phyloP scores from a whole-genome alignment of 768 basidiomycete genomes.

The Pulveroboletus ravenelii region DNA sequence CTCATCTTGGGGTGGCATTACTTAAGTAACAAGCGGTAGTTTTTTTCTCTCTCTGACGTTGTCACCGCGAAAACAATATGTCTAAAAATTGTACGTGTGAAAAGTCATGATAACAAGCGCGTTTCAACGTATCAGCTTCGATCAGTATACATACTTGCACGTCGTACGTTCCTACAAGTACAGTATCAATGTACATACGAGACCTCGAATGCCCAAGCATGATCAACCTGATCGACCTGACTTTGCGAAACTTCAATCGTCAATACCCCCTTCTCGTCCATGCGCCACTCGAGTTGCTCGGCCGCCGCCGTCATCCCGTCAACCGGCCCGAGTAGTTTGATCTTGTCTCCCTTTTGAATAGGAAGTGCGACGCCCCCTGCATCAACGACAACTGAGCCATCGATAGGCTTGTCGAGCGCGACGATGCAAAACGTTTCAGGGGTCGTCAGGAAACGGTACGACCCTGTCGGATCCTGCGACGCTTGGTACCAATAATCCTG shows the following conservation, averaged over 20 bases:
- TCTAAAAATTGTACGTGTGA: not conserved
- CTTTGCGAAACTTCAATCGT: conserved; percentile 28
- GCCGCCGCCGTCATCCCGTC: not conserved
- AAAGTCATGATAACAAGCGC: not conserved
- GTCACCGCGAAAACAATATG: conserved; percentile 3
- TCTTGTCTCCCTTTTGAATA: conserved; percentile 38
- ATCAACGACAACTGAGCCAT: conserved; percentile 33
- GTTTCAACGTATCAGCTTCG: not conserved
- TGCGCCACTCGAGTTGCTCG: conserved; percentile 28
- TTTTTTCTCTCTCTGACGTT: not conserved
- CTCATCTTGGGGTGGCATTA: not conserved
- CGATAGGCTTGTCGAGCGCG: conserved; percentile 35
- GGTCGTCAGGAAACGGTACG: conserved; percentile 46
- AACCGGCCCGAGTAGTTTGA: conserved; percentile 38
- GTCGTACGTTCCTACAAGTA: not conserved
- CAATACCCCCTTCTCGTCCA: conserved; percentile 28
- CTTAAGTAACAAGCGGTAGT: not conserved
- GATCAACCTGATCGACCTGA: conserved; percentile 23
- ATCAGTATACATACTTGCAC: too few species aligned
- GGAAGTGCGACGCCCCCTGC: conserved; percentile 37
- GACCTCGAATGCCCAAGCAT: conserved; percentile 41
- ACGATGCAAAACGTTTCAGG: conserved; percentile 49
- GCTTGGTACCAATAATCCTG: conserved; percentile 48
- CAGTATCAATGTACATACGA: conserved; percentile 22
- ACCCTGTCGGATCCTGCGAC: conserved; percentile 34